Conservation (phyloP, 495 filamentous ascomycete species). For the Parathielavia appendiculata region DNA sequence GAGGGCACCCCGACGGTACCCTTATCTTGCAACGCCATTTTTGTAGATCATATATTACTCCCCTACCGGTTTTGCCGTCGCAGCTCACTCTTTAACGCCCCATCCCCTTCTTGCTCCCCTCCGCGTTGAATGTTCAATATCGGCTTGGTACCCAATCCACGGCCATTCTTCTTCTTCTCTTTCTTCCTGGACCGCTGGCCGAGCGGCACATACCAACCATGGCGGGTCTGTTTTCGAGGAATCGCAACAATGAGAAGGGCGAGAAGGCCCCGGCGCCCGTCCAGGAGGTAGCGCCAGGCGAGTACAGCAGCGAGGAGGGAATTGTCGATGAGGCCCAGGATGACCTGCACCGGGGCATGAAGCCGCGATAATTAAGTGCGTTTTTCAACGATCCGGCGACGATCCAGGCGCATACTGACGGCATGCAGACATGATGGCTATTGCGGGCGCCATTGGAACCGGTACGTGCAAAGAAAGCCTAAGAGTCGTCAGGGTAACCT, state of each 20-base stretch:
- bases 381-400: neutral
- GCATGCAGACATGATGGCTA: conserved; percentile 59
- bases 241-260: conserved; percentile 26
- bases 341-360: conserved; percentile 37
- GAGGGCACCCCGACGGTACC: neutral
- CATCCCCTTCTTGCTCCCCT: neutral
- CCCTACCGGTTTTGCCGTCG: neutral
- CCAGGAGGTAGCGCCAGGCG: conserved; percentile 8
- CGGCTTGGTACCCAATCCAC: neutral
- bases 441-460: conserved; percentile 79
- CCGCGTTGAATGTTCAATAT: neutral
- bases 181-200: neutral
- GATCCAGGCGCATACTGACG: neutral
- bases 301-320: conserved; percentile 20
- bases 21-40: neutral
- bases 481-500: neutral
- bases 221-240: conserved; percentile 21
- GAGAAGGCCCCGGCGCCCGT: conserved; percentile 14
- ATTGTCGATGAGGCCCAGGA: conserved; percentile 23
- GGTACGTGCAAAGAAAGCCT: conserved; percentile 22
- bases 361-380: conserved; percentile 35
- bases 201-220: conserved; percentile 7
- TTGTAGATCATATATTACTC: conserved; percentile 5
- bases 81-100: neutral
- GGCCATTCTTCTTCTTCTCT: neutral